phyloP scores from a whole-genome alignment of 2,329 filamentous ascomycete genomes.

The Neurospora crassa region DNA sequence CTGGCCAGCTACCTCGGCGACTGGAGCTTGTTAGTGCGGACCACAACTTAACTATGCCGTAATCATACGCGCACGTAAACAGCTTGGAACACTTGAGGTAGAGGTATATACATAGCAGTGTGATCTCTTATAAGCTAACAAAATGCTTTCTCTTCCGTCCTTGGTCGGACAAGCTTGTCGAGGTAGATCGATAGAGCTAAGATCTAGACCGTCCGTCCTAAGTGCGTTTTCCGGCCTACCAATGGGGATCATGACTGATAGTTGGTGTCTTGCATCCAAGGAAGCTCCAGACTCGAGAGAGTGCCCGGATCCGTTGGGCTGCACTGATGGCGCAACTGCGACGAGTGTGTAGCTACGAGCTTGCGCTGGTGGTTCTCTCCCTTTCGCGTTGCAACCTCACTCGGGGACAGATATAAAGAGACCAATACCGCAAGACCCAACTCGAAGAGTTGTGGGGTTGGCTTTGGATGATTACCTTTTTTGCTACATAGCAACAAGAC shows the following conservation, averaged over 20 bases:
- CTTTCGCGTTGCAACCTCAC: not conserved
- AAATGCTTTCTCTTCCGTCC: not conserved
- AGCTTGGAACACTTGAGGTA: not conserved
- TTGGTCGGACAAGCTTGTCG: not conserved
- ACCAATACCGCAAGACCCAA: not conserved
- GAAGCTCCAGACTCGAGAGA: not conserved
- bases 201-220: not conserved
- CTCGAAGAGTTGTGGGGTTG: not conserved
- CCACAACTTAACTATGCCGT: not conserved
- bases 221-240: not conserved
- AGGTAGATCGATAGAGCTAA: not conserved
- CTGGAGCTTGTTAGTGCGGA: not conserved
- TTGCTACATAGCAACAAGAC: not conserved
- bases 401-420: not conserved
- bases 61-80: not conserved
- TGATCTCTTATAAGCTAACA: not conserved
- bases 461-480: not conserved
- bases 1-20: not conserved
- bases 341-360: not conserved
- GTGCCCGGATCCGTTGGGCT: not conserved
- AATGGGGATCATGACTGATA: not conserved
- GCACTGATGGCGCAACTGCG: not conserved
- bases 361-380: not conserved
- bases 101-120: not conserved
- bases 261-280: not conserved